Conservation (phyloP, 495 filamentous ascomycete species). For the Saxophila tyrrhenica region DNA sequence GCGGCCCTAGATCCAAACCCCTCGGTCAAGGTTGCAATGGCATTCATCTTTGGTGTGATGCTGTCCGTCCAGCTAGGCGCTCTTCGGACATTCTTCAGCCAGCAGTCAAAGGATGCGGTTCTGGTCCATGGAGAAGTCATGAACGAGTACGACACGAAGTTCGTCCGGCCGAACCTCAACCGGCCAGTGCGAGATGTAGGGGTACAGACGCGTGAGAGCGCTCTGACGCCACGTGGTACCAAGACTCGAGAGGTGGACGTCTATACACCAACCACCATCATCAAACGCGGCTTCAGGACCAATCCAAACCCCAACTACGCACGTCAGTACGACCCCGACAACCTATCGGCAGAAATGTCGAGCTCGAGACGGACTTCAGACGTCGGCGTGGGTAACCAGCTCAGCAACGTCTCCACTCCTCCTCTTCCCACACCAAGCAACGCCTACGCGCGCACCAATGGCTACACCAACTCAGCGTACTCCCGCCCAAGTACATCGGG, state of each 20-base stretch:
- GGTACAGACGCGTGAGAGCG: conserved; percentile 44
- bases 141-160: conserved; percentile 93
- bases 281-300: conserved; percentile 72
- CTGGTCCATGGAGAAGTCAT: conserved; percentile 85
- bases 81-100: conserved; percentile 58
- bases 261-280: conserved; percentile 65
- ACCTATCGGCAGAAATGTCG: conserved; percentile 23
- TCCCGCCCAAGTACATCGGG: conserved; percentile 20
- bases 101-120: conserved; percentile 72
- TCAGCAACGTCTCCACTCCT: conserved; percentile 4
- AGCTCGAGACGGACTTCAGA: not conserved
- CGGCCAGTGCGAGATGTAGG: conserved; percentile 72
- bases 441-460: conserved; percentile 9
- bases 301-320: conserved; percentile 83
- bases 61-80: conserved; percentile 68
- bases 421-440: conserved; percentile 3
- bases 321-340: conserved; percentile 65
- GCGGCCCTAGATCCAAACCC: conserved; percentile 62
- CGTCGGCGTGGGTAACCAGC: not conserved
- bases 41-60: conserved; percentile 56
- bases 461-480: conserved; percentile 17
- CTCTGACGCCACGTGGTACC: conserved; percentile 18
- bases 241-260: conserved; percentile 45
- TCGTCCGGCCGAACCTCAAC: conserved; percentile 79
- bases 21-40: conserved; percentile 73